These are phyloP conservation scores for Marasmius sp. DNA, from an alignment of 1,284 basidiomycete species.

Conservation along the genomic window DNA sequence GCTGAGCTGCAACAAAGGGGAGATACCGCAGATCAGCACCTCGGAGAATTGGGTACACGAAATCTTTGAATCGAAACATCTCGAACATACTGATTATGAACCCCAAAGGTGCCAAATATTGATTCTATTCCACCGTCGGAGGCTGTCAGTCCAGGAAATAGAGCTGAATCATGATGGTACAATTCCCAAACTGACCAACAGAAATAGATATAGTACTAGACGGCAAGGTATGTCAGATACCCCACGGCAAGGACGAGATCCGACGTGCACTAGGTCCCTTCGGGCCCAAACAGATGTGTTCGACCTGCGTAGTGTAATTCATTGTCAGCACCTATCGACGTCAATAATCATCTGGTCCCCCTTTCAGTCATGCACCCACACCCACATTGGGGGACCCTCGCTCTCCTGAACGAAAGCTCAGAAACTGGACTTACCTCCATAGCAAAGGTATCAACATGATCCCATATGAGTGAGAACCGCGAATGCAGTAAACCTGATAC, in stretches of 20 bases:
- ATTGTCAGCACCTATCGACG: background rate
- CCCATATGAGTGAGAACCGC: conserved; percentile 37
- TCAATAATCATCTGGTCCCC: too few relatives aligned
- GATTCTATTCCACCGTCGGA: conserved; percentile 31
- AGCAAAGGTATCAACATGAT: conserved; percentile 22
- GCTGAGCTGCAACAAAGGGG: conserved; percentile 37
- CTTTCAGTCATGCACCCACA: too few relatives aligned
- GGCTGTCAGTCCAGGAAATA: background rate
- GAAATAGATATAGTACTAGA: conserved; percentile 48
- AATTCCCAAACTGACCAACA: conserved; percentile 38
- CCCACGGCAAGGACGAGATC: background rate
- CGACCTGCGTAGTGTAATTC: conserved; percentile 29
- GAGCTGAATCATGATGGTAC: background rate
- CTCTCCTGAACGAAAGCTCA: too few relatives aligned
- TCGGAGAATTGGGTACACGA: background rate
- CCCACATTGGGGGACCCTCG: too few relatives aligned
- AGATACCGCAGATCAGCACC: background rate
- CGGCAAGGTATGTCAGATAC: background rate
- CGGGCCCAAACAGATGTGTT: conserved; percentile 49
- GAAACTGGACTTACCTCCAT: conserved; percentile 14
- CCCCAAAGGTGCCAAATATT: conserved; percentile 49
- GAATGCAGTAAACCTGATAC: conserved; percentile 39
- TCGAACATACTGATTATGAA: conserved; percentile 50
- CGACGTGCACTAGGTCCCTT: conserved; percentile 42
- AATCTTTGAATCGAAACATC: conserved; percentile 24